These are phyloP conservation scores for Akanthomyces uredinophilus DNA, from an alignment of 2,329 filamentous ascomycete genomes.

Conservation along the genomic window DNA sequence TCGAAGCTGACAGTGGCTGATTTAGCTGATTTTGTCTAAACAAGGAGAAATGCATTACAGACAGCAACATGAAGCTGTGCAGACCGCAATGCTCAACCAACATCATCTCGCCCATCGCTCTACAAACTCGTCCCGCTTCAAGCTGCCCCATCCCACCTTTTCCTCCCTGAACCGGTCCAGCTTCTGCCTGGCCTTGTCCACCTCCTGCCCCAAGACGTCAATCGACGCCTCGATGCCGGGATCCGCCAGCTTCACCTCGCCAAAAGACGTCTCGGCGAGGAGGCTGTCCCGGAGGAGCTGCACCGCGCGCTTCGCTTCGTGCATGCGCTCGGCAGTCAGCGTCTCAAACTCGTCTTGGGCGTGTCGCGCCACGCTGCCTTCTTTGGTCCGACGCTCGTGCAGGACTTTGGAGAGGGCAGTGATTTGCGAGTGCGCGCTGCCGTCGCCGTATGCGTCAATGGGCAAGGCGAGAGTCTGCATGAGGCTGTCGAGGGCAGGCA, in stretches of 20 bases:
- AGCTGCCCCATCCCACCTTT: conserved; percentile 34
- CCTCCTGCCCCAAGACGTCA: conserved; percentile 40
- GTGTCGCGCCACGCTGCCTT: conserved; percentile 38
- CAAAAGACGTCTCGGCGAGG: conserved; percentile 47
- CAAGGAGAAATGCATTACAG: too few species aligned
- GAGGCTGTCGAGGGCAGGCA: conserved; percentile 42
- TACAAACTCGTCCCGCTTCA: conserved; percentile 44
- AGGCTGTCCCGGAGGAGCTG: conserved; percentile 47
- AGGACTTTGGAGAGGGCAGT: conserved; percentile 32
- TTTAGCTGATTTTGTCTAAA: too few species aligned
- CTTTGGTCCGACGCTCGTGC: conserved; percentile 37
- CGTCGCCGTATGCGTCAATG: conserved; percentile 30
- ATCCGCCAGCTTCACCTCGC: conserved; percentile 43
- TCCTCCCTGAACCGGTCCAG: conserved; percentile 35
- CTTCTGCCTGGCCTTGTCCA: conserved; percentile 35
- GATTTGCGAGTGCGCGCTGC: conserved; percentile 21
- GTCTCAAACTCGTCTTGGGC: conserved; percentile 48
- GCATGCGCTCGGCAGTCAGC: conserved; percentile 35
- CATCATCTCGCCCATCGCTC: conserved; percentile 25
- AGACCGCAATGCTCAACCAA: background rate
- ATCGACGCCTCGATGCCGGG: conserved; percentile 48
- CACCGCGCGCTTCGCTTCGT: conserved; percentile 44
- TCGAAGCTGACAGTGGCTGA: too few species aligned
- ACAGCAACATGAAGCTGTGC: too few species aligned
- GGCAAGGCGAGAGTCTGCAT: conserved; percentile 42